Conservation (phyloP, 2,329 filamentous ascomycete genomes). For the Falciphora oryzae region DNA sequence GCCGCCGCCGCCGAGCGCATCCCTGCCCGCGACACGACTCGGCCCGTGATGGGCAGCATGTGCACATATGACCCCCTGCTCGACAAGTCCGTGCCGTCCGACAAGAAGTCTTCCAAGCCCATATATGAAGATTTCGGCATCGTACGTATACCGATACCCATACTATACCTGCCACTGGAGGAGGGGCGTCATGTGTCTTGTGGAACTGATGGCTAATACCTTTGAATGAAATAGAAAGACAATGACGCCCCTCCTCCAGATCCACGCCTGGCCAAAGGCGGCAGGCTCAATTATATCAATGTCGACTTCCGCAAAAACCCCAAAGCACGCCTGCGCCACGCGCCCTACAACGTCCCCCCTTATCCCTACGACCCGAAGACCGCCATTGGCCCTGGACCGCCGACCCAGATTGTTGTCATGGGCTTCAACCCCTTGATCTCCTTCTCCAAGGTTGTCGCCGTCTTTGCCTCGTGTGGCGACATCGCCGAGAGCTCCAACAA, state of each 20-base stretch:
- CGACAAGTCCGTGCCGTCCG: slow-evolving; percentile 33
- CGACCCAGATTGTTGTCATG: slow-evolving; percentile 86
- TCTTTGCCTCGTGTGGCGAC: slow-evolving; percentile 78
- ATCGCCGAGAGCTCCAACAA: slow-evolving; percentile 90
- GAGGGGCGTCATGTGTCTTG: slow-evolving; percentile 58
- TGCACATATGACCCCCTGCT: slow-evolving; percentile 57
- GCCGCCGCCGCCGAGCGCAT: slow-evolving; percentile 31
- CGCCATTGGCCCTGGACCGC: slow-evolving; percentile 82
- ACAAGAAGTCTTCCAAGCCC: slow-evolving; percentile 48
- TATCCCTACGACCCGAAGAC: slow-evolving; percentile 78
- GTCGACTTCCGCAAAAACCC: slow-evolving; percentile 59
- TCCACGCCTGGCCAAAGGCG: slow-evolving; percentile 70
- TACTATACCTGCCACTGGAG: slow-evolving; percentile 27
- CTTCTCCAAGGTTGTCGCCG: slow-evolving; percentile 67
- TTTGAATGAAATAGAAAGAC: slow-evolving; percentile 54
- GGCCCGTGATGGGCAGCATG: slow-evolving; percentile 48
- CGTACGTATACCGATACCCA: slow-evolving; percentile 52
- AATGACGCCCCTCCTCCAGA: slow-evolving; percentile 73
- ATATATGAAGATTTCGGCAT: slow-evolving; percentile 58
- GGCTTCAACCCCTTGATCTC: slow-evolving; percentile 90
- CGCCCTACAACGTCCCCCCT: slow-evolving; percentile 73
- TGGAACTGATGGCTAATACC: slow-evolving; percentile 51
- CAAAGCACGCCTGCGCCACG: slow-evolving; percentile 64
- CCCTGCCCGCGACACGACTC: slow-evolving; percentile 51
- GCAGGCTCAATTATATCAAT: slow-evolving; percentile 60